These are phyloP conservation scores for Atkinsonella texensis DNA, from an alignment of 2,329 filamentous ascomycete genomes.

Conservation along the genomic window DNA sequence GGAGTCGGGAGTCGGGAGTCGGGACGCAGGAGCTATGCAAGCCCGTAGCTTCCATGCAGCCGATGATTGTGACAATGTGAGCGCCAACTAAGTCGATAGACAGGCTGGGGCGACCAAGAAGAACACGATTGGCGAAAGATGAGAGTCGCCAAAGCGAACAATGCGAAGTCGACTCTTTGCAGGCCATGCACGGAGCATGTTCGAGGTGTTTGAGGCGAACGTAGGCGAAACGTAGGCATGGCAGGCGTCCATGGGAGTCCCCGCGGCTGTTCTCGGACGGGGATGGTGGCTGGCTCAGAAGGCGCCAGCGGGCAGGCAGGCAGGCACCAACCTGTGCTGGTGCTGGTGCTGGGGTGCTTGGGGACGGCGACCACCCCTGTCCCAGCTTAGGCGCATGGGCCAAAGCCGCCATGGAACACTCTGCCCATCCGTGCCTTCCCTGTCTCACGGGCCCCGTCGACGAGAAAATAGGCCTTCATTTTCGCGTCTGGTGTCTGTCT, in stretches of 20 bases:
- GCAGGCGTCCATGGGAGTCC: not conserved
- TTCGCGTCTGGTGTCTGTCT: not conserved
- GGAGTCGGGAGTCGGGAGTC: too few species aligned
- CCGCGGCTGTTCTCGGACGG: not conserved
- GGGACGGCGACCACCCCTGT: slow-evolving; percentile 5
- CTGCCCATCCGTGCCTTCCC: slow-evolving; percentile 1
- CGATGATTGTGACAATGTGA: slow-evolving; percentile 4
- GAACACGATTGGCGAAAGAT: not conserved
- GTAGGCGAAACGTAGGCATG: not conserved
- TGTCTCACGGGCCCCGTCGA: not conserved
- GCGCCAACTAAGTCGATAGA: not conserved
- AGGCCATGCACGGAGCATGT: not conserved
- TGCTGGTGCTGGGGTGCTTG: not conserved
- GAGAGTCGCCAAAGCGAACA: not conserved
- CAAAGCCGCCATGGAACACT: not conserved
- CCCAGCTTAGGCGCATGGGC: slow-evolving; percentile 3
- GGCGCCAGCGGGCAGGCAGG: not conserved
- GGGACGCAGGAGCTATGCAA: slow-evolving; percentile 3
- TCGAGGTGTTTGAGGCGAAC: not conserved
- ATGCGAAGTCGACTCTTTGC: not conserved
- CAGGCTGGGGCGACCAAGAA: not conserved
- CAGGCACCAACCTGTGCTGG: not conserved
- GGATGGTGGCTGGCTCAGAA: not conserved
- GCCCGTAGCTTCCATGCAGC: slow-evolving; percentile 2
- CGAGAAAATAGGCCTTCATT: not conserved